Base-by-base conservation (phyloP, 331 rosid species). In the Malus hybrid region DNA sequence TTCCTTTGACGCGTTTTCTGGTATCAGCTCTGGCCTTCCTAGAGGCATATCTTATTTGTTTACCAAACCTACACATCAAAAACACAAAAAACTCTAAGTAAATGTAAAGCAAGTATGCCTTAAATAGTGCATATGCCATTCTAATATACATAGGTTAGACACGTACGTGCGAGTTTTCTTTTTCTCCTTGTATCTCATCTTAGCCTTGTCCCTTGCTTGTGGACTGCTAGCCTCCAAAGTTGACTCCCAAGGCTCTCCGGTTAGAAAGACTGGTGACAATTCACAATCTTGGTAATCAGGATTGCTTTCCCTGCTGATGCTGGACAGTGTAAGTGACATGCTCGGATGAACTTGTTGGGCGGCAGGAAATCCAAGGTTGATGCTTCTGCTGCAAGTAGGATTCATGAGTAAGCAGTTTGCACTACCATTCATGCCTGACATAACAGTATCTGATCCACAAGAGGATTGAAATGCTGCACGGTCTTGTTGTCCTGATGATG, bases 11-110 rank as follows among this genome's bases (percentile, higher is more conserved):
- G 5, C 98, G 91, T 83, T 90, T 93, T 80, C 98, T 83, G 31
- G 96, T 90, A 82, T 93, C 96, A 16, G 98, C 97, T 85, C 98
- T 90, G 64, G 93, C 93, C 82, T 93, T 93, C 64, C 97, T 93
- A 69, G 96, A 91, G 6, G 87, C 94, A 70, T 93, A 93, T 80
- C 98, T 88, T 86, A 93, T 91, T 83, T 93, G 98, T 80, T 93
- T 93, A 44, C 94, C 96, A 87, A 91, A 93, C 80, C 97, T 91
- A 80, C 83, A 83, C 76, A 78, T 28, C 19, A 74, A 80, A 71
- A 75, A 72, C 44, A 52, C 73, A 71, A 55, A 80, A 31, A 57
- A 73, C 9, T 16, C 55, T 46, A 74, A 79, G 33, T 61, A 34
- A 73, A 29, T 64, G 34, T 16, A 31, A 64, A 48, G 55, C 55